A percentile compares a stretch with the other conserved stretches of the same genome.
Evolutionary conservation across 75 land plant genomes (phyloP).

Genomic region (Selaginella tamariscina): DNA sequence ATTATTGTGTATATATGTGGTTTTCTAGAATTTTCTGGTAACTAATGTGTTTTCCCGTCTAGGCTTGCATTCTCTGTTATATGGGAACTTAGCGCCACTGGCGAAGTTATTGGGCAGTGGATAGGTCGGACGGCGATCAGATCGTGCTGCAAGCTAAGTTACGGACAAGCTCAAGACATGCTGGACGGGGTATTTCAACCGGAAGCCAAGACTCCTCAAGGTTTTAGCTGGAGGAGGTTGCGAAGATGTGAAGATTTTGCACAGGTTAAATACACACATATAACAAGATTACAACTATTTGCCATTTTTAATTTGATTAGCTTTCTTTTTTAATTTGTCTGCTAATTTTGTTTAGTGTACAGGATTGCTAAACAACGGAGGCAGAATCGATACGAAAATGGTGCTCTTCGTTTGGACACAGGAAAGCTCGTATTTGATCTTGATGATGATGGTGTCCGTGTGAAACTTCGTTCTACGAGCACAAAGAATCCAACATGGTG

Average conservation of each 20-base stretch:
- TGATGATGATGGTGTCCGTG: constrained; percentile 73
- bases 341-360: too few species aligned
- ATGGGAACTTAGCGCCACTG: constrained; percentile 53
- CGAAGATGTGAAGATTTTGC: constrained; percentile 45
- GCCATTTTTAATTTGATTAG: too few species aligned
- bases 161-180: constrained; percentile 67
- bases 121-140: constrained; percentile 64
- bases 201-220: constrained; percentile 43
- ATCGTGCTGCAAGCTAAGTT: constrained; percentile 85
- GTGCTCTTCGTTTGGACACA: constrained; percentile 59
- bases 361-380: constrained; percentile 46
- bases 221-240: constrained; percentile 52
- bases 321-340: too few species aligned
- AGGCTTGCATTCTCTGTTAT: constrained; percentile 73
- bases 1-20: too few species aligned
- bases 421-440: constrained; percentile 45
- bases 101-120: constrained; percentile 61
- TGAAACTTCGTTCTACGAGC: constrained; percentile 42
- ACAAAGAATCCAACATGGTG: constrained; percentile 54
- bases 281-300: too few species aligned
- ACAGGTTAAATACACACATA: too few species aligned
- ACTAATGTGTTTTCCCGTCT: too few species aligned
- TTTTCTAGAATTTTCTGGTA: too few species aligned
- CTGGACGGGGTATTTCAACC: constrained; percentile 41
- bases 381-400: constrained; percentile 48